Base-by-base conservation (phyloP, 306 rosid genomes). In the Trifolium subterraneum region DNA sequence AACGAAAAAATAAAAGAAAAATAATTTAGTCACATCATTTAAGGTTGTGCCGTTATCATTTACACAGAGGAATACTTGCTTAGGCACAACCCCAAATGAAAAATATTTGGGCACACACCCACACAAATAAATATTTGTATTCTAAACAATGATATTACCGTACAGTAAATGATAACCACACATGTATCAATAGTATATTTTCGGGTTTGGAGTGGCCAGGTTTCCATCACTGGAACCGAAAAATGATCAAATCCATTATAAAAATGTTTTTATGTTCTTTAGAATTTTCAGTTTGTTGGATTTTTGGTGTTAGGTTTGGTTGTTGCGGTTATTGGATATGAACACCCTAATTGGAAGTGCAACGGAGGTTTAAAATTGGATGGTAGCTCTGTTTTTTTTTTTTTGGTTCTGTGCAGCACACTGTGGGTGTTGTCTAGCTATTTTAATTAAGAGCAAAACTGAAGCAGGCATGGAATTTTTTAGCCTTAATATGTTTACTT, bases 401-500 rank as follows among this genome's bases (percentile, higher is more conserved):
- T 25, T 59, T 15, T n/a, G n/a, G n/a, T n/a, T 7, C 25, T 39
- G 12, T 39, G 3, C 35, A 64, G 35, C 50, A 16, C 4, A 38
- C 23, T 3, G 31, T 23, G 31, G 33, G 12, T 22, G 70, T 33
- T 36, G 10, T 20, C 33, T 20, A 64, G 62, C 10, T 59, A 27
- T 45, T 68, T 45, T 38, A 61, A 50, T 12, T 31, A 41, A 51
- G 25, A 15, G 19, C 67, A 55, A n/a, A 8, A 56, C 8, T 42
- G 67, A 70, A 64, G 52, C 44, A 29, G 8, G 18, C 59, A 29
- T 11, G 55, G n/a, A n/a, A 15, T 5, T 23, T 82, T 41, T 42
- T 29, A 54, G 68, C 70, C 75, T 15, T 31, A 66, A 72, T 13
- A 83, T 55, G 81, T 45, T 29, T 22, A 55, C 84, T 79, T 79